Evolutionary conservation across 2,329 filamentous ascomycete genomes (phyloP).

Genomic region (Purpureocillium lavendulum): DNA sequence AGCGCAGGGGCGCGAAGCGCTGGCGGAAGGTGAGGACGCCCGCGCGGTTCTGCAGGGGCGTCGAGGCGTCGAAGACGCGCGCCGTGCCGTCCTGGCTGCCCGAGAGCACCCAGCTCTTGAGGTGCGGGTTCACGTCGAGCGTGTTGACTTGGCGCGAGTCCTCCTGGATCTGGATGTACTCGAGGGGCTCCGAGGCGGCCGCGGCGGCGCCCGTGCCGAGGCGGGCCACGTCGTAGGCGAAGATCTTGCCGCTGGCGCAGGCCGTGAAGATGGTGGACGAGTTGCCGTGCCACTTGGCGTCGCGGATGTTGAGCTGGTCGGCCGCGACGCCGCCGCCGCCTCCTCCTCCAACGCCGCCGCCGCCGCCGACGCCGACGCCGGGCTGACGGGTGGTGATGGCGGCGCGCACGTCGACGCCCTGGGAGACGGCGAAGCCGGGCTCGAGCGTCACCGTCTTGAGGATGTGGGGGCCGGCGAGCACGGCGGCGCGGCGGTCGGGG

Average conservation of each 20-base stretch:
- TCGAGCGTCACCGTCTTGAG: slow-evolving; percentile 53
- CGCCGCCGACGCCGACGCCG: slow-evolving; percentile 29
- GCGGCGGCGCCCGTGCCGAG: slow-evolving; percentile 30
- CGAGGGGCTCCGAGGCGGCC: slow-evolving; percentile 33
- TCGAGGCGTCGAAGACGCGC: slow-evolving; percentile 51
- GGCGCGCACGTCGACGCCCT: slow-evolving; percentile 50
- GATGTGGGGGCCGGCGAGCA: slow-evolving; percentile 50
- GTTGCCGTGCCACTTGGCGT: slow-evolving; percentile 50
- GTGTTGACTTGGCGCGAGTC: slow-evolving; percentile 57
- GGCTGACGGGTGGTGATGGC: slow-evolving; percentile 43
- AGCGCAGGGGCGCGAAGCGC: slow-evolving; percentile 30
- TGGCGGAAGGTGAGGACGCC: slow-evolving; percentile 42
- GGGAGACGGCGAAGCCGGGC: slow-evolving; percentile 30
- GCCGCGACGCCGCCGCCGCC: slow-evolving; percentile 29
- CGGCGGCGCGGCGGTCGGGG: slow-evolving; percentile 44
- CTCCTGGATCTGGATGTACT: slow-evolving; percentile 50
- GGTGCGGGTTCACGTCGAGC: slow-evolving; percentile 54
- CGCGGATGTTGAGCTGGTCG: slow-evolving; percentile 56
- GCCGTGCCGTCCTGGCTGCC: slow-evolving; percentile 58
- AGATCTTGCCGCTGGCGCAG: slow-evolving; percentile 56
- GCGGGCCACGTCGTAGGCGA: slow-evolving; percentile 51
- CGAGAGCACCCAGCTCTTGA: slow-evolving; percentile 48
- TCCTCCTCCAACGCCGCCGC: slow-evolving; percentile 30
- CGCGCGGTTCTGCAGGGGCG: slow-evolving; percentile 36
- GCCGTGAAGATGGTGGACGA: slow-evolving; percentile 50